Evolutionary conservation across 2,329 filamentous ascomycete genomes (phyloP), one percentile per base, ranked within the genome.

Genomic region (Apiospora marii): DNA sequence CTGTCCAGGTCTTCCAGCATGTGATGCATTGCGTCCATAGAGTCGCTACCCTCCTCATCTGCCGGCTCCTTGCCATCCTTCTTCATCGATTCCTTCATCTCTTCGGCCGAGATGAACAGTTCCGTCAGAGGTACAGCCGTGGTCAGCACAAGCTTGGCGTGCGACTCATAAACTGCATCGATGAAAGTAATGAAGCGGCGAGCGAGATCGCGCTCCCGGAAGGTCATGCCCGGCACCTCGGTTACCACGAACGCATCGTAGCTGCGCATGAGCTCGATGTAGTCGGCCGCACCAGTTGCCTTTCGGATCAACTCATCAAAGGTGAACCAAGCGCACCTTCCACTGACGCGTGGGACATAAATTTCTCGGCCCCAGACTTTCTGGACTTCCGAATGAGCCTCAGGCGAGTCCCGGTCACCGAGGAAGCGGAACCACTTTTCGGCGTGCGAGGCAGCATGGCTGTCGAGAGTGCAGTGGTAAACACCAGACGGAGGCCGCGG

Each of bases 121-220:
- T 97, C 92, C 10, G 91, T 90, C 2, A 99, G 86, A 0, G 96
- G 94, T 68, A 95, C 94, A 53, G 92, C 94, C 3, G 94, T 95
- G 0, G 96, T 99, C 72, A 99, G 89, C 22, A 98, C 96, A 10
- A 99, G 89, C 84, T 98, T 98, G n/a, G 95, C 95, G 82, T 96
- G 90, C 41, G 88, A 87, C 83, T 99, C 96, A 80, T 99, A 99
- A 5, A 98, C 92, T 7, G 96, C 96, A 81, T 99, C 96, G 76
- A 99, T 94, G 78, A 99, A 98, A 0, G 96, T 99, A 81, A 99
- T 99, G 83, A 99, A 98, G 6, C 96, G 89, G 16, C 96, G 87
- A 0, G 96, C 96, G 51, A 98, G 88, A 83, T 99, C 96, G 27
- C 96, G 91, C 79, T 95, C 91, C 71, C 91, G 90, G 76, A 94